These are phyloP conservation scores for Penicillium occitanis DNA, from an alignment of 2,329 filamentous ascomycete genomes.

Conservation along the genomic window DNA sequence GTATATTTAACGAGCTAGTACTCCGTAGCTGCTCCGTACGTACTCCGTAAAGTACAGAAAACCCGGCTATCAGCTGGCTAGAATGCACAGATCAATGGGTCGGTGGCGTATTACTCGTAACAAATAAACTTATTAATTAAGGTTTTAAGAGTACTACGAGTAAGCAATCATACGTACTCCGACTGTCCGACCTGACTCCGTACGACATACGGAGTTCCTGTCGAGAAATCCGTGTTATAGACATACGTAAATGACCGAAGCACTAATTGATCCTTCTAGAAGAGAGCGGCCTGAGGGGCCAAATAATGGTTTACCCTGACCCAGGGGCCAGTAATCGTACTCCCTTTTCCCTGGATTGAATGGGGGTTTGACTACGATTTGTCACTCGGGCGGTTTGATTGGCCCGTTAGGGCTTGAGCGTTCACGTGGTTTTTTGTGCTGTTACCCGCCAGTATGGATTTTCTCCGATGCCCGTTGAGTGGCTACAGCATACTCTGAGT, in stretches of 20 bases:
- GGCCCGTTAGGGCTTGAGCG: conserved; percentile 5
- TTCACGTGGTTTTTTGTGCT: conserved; percentile 4
- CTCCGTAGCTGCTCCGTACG: not conserved
- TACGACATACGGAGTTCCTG: not conserved
- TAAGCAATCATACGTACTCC: not conserved
- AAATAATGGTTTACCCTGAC: conserved; percentile 4
- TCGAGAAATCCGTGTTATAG: not conserved
- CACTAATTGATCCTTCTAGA: conserved; percentile 5
- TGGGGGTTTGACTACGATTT: not conserved
- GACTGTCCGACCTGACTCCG: too few relatives aligned
- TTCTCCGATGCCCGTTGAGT: not conserved
- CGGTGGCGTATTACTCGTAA: not conserved
- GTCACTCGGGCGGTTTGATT: not conserved
- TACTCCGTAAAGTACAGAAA: not conserved
- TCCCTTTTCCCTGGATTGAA: not conserved
- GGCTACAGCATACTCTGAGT: not conserved
- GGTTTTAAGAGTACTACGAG: not conserved
- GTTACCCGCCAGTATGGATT: not conserved
- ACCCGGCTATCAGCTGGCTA: not conserved
- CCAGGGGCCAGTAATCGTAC: not conserved
- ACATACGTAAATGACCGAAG: not conserved
- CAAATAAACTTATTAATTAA: not conserved
- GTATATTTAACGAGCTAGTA: not conserved
- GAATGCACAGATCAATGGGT: conserved; percentile 5
- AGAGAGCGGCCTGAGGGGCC: conserved; percentile 7